These are phyloP conservation scores for Ogataea polymorpha DNA, from an alignment of 805 yeast genomes.

Conservation along the genomic window DNA sequence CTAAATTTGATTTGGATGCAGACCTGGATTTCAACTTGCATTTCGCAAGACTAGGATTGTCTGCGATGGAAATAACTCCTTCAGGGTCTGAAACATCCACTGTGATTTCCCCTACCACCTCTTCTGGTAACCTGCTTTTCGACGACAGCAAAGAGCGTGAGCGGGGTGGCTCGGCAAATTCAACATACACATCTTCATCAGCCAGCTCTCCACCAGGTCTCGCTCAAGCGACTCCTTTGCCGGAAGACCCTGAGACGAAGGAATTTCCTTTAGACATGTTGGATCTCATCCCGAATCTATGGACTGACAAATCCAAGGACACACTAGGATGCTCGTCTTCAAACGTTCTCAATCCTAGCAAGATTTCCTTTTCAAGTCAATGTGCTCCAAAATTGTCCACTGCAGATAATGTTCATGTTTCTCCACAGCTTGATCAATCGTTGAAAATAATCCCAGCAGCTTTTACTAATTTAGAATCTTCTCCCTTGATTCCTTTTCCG, in stretches of 20 bases:
- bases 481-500: not conserved
- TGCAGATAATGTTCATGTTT: not conserved
- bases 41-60: conserved; percentile 10
- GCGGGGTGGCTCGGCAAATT: not conserved
- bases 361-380: not conserved
- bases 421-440: not conserved
- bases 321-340: not conserved
- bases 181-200: conserved; percentile 3
- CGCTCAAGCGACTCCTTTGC: not conserved
- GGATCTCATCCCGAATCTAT: conserved; percentile 26
- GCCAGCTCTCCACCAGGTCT: conserved; percentile 1
- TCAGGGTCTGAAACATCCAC: conserved; percentile 19
- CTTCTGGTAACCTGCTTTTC: conserved; percentile 17
- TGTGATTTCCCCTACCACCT: conserved; percentile 16
- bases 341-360: not conserved
- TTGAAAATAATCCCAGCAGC: not conserved
- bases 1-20: conserved; percentile 9
- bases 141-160: conserved; percentile 8
- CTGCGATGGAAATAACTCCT: conserved; percentile 14
- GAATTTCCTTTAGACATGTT: conserved; percentile 18
- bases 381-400: not conserved
- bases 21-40: conserved; percentile 11
- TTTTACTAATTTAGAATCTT: not conserved
- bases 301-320: conserved; percentile 16
- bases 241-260: not conserved